Evolutionary conservation across 75 land plant genomes (phyloP).

Genomic region (Sequoia sempervirens): DNA sequence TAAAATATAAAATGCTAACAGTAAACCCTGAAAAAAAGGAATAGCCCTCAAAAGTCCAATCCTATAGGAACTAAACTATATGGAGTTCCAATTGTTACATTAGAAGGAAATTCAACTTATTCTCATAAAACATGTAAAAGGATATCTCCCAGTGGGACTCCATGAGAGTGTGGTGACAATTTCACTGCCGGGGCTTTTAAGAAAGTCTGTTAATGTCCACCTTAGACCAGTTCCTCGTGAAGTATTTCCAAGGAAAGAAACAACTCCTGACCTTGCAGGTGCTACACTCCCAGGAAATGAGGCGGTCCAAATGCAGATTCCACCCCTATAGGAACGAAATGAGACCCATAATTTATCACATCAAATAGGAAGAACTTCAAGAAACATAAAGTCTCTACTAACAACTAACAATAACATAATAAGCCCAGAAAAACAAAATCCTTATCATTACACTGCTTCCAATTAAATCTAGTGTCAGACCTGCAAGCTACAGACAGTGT

Average conservation of each 20-base stretch:
- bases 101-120: neutral
- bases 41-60: neutral
- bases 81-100: neutral
- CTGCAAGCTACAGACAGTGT: constrained; percentile 83
- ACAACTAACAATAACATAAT: neutral
- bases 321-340: constrained; percentile 50
- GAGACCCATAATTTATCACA: neutral
- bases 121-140: constrained; percentile 16
- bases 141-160: constrained; percentile 98
- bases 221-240: constrained; percentile 63
- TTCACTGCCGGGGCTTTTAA: constrained; percentile 44
- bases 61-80: neutral
- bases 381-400: neutral
- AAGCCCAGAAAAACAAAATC: neutral
- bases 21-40: neutral
- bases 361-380: neutral
- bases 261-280: constrained; percentile 64
- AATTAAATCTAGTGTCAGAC: constrained; percentile 23
- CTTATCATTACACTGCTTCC: neutral
- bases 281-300: constrained; percentile 78
- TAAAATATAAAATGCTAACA: neutral
- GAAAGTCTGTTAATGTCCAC: constrained; percentile 84
- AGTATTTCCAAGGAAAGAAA: constrained; percentile 48
- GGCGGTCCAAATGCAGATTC: constrained; percentile 92
- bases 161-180: constrained; percentile 76